A percentile compares a stretch with the other conserved stretches of the same genome.
phyloP scores from a whole-genome alignment of 805 yeast genomes.

The Barnettozyma siamensis region DNA sequence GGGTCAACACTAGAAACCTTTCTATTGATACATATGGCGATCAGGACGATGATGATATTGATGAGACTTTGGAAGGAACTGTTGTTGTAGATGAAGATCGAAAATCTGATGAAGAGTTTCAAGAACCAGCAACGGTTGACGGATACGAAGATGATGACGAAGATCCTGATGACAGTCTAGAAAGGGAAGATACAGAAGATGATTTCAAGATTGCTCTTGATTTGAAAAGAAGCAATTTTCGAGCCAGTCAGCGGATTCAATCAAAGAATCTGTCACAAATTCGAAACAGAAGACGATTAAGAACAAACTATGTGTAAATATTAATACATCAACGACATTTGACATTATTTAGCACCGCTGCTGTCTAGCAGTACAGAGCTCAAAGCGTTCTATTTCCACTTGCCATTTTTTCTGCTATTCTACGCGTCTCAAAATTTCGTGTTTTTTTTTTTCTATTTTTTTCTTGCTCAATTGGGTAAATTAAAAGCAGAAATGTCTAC shows the following conservation, averaged over 20 bases:
- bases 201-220: conserved; percentile 18
- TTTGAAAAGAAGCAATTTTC: conserved; percentile 13
- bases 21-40: not conserved
- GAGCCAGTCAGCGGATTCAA: conserved; percentile 20
- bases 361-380: no score
- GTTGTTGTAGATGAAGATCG: conserved; percentile 7
- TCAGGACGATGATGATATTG: conserved; percentile 12
- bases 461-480: conserved; percentile 2
- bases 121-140: conserved; percentile 2
- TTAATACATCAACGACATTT: not conserved
- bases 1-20: not conserved
- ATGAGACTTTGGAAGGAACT: conserved; percentile 12
- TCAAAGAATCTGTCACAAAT: conserved; percentile 21
- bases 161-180: no score
- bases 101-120: conserved; percentile 2
- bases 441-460: not conserved
- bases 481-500: not conserved
- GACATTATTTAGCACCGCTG: no score
- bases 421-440: not conserved
- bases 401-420: no score
- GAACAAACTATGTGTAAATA: conserved; percentile 8
- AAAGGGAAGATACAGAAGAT: conserved; percentile 10
- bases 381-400: no score
- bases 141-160: conserved; percentile 7
- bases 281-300: conserved; percentile 18